Conservation (phyloP, 2,329 filamentous ascomycete genomes). For the Pestalotiopsis sp. region DNA sequence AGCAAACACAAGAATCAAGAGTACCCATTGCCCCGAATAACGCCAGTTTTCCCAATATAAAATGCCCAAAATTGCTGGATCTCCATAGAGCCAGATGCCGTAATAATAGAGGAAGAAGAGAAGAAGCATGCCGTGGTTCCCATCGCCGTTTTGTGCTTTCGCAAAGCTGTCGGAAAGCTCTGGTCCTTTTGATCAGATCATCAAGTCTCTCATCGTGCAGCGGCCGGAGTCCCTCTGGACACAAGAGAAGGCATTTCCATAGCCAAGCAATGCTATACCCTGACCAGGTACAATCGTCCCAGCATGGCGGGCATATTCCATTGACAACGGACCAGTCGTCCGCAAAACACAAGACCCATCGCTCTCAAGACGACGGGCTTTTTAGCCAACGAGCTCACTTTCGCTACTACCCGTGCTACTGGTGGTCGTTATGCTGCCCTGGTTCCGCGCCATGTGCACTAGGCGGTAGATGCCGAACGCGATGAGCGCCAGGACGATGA, state of each 20-base stretch:
- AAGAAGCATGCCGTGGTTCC: background rate
- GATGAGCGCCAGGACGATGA: conserved; percentile 62
- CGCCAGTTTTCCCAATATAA: background rate
- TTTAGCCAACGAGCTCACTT: conserved; percentile 4
- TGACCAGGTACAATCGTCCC: too few species aligned
- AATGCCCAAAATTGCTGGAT: background rate
- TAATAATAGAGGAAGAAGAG: background rate
- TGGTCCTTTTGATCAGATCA: background rate
- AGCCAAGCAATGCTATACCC: too few species aligned
- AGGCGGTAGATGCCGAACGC: conserved; percentile 67
- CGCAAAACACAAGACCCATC: too few species aligned
- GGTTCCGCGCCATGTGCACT: conserved; percentile 51
- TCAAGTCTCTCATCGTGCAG: background rate
- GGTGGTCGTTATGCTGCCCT: conserved; percentile 26
- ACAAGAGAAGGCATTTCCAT: too few species aligned
- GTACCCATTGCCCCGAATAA: background rate
- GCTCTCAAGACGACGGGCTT: too few species aligned
- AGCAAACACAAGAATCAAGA: background rate
- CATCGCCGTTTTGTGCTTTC: background rate
- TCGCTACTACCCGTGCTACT: conserved; percentile 19
- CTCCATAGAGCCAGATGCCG: background rate
- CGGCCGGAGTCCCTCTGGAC: background rate
- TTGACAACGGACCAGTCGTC: too few species aligned
- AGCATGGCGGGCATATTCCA: too few species aligned
- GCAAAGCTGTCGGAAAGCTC: background rate